Conservation (phyloP, 495 filamentous ascomycete species). For the Aspergillus bridgeri region DNA sequence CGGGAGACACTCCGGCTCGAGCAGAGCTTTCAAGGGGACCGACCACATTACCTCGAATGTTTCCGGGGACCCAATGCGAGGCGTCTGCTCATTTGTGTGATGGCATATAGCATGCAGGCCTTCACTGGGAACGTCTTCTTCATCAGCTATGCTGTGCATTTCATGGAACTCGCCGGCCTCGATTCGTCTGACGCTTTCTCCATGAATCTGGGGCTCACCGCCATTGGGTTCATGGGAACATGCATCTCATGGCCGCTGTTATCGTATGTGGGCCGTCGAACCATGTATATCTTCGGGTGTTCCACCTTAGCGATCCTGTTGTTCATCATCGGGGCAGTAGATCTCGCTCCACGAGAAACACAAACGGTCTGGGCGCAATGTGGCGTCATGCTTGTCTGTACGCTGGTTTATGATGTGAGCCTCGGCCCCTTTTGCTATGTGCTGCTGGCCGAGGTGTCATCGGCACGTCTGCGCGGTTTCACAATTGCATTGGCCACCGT, state of each 20-base stretch:
- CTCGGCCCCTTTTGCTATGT: constrained; percentile 63
- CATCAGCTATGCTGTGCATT: constrained; percentile 35
- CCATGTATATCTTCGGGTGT: constrained; percentile 53
- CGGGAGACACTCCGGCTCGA: constrained; percentile 36
- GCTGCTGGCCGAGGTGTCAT: constrained; percentile 59
- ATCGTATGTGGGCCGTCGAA: constrained; percentile 51
- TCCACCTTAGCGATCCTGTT: constrained; percentile 45
- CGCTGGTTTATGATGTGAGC: constrained; percentile 55
- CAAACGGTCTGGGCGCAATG: constrained; percentile 49
- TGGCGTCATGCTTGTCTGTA: constrained; percentile 56
- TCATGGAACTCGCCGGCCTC: constrained; percentile 61
- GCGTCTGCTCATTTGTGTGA: constrained; percentile 45
- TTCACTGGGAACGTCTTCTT: constrained; percentile 31
- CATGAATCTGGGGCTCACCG: constrained; percentile 64
- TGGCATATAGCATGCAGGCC: constrained; percentile 50
- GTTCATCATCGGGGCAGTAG: constrained; percentile 58
- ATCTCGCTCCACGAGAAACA: constrained; percentile 43
- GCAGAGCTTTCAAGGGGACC: constrained; percentile 39
- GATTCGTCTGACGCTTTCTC: constrained; percentile 53
- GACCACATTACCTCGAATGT: constrained; percentile 38
- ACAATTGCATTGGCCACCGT: constrained; percentile 63
- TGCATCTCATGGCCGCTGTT: constrained; percentile 65
- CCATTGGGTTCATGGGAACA: constrained; percentile 61
- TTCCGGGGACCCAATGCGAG: constrained; percentile 44
- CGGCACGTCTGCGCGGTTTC: constrained; percentile 55